These are phyloP conservation scores for Podospora didyma DNA, from an alignment of 495 filamentous ascomycete genomes.

Conservation along the genomic window DNA sequence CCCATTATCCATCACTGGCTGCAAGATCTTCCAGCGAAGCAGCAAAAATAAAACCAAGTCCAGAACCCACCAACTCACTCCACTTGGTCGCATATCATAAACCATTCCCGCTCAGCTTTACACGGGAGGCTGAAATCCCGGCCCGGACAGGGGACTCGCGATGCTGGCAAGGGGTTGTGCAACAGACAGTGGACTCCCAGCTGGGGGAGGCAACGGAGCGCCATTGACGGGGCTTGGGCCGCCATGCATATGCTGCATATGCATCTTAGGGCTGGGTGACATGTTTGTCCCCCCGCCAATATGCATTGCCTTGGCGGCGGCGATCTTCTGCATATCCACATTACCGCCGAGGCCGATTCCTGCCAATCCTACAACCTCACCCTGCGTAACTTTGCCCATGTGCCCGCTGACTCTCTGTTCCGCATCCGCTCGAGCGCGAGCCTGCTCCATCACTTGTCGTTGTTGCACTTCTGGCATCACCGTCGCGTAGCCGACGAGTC, in stretches of 20 bases:
- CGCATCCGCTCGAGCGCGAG: slow-evolving; percentile 39
- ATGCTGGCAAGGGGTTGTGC: slow-evolving; percentile 6
- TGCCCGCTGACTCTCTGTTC: slow-evolving; percentile 32
- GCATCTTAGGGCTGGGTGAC: slow-evolving; percentile 18
- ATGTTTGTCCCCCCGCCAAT: slow-evolving; percentile 18
- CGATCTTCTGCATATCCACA: slow-evolving; percentile 32
- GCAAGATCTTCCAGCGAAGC: too few relatives aligned
- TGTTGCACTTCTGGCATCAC: slow-evolving; percentile 36
- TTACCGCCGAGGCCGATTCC: slow-evolving; percentile 36
- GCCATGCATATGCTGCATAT: slow-evolving; percentile 13
- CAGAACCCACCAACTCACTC: too few relatives aligned
- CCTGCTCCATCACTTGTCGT: slow-evolving; percentile 41
- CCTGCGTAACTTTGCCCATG: slow-evolving; percentile 30
- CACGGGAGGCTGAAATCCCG: slow-evolving; percentile 1
- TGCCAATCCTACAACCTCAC: slow-evolving; percentile 28
- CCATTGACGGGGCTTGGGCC: slow-evolving; percentile 19
- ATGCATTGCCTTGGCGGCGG: slow-evolving; percentile 31
- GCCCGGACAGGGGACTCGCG: slow-evolving; percentile 7
- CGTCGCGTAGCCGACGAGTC: slow-evolving; percentile 32
- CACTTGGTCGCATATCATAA: too few relatives aligned
- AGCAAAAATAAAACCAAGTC: too few relatives aligned
- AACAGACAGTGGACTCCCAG: background rate
- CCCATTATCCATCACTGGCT: too few relatives aligned
- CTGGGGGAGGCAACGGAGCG: background rate
- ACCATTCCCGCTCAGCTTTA: background rate